Percentiles rank a stretch among this genome's conserved stretches.
These are phyloP conservation scores for Trametes punicea DNA, from an alignment of 768 basidiomycete species.

Conservation along the genomic window DNA sequence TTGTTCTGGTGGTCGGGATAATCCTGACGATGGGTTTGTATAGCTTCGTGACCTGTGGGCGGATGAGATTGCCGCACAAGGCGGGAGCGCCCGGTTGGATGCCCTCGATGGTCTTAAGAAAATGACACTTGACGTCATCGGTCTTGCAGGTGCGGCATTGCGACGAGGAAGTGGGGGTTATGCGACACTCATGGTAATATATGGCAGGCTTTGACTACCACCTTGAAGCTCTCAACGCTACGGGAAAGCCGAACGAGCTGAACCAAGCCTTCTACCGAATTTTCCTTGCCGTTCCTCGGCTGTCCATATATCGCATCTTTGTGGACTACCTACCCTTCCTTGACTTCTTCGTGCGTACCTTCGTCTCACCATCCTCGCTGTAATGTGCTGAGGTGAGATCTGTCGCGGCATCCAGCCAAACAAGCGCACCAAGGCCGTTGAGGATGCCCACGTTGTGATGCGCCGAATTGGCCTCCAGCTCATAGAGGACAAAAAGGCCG, in stretches of 20 bases:
- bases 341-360: slow-evolving; percentile 19
- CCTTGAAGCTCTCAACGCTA: slow-evolving; percentile 30
- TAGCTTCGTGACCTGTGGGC: neutral
- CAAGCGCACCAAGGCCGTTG: neutral
- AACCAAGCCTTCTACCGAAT: slow-evolving; percentile 27
- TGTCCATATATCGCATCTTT: neutral
- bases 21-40: too few species aligned
- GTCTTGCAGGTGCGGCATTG: neutral
- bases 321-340: slow-evolving; percentile 20
- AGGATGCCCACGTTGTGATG: slow-evolving; percentile 20
- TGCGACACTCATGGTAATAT: neutral
- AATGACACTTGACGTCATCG: slow-evolving; percentile 2
- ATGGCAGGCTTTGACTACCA: slow-evolving; percentile 33
- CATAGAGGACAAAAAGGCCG: slow-evolving; percentile 32
- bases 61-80: neutral
- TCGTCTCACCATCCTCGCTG: neutral
- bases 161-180: neutral
- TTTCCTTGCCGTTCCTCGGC: slow-evolving; percentile 13
- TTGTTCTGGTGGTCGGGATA: neutral
- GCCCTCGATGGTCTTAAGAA: neutral
- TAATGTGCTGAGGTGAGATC: neutral
- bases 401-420: slow-evolving; percentile 3
- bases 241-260: slow-evolving; percentile 29
- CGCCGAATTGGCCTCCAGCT: slow-evolving; percentile 28
- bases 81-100: neutral